These are phyloP conservation scores for Pythium biforme DNA, from an alignment of 352 stramenopile species.

Conservation along the genomic window DNA sequence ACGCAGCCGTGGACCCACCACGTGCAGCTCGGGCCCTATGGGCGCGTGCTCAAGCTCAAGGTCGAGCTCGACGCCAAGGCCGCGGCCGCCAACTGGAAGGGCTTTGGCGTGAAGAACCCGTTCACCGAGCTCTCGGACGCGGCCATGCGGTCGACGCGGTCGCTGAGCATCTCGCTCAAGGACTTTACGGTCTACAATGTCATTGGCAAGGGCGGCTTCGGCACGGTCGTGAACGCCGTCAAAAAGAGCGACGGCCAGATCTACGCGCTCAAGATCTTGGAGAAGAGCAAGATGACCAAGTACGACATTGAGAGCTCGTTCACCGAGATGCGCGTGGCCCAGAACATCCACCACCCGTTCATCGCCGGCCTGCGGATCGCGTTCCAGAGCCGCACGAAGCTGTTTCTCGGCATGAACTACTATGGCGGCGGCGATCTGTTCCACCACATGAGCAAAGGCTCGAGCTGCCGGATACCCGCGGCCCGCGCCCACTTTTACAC, in stretches of 20 bases:
- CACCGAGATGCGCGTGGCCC: constrained; percentile 86
- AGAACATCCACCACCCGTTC: constrained; percentile 89
- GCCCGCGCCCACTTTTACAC: constrained; percentile 91
- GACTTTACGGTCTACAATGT: constrained; percentile 91
- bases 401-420: constrained; percentile 89
- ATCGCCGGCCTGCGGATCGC: constrained; percentile 83
- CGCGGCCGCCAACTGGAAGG: constrained; percentile 70
- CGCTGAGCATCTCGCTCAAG: constrained; percentile 87
- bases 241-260: constrained; percentile 90
- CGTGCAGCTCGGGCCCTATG: constrained; percentile 77
- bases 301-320: constrained; percentile 89
- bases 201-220: constrained; percentile 87
- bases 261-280: constrained; percentile 90
- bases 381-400: constrained; percentile 85
- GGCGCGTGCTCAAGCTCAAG: constrained; percentile 77
- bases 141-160: constrained; percentile 78
- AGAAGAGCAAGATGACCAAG: constrained; percentile 90
- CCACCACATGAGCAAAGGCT: constrained; percentile 89
- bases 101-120: constrained; percentile 77
- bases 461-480: constrained; percentile 80
- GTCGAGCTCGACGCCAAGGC: constrained; percentile 78
- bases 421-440: constrained; percentile 85
- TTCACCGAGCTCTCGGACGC: constrained; percentile 78
- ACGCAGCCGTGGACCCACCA: constrained; percentile 74
- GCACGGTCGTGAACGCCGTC: constrained; percentile 88